A percentile compares a stretch with the other conserved stretches of the same genome.
Conservation (phyloP, 202 grass and related monocot species). For the Elaeis oleifera region DNA sequence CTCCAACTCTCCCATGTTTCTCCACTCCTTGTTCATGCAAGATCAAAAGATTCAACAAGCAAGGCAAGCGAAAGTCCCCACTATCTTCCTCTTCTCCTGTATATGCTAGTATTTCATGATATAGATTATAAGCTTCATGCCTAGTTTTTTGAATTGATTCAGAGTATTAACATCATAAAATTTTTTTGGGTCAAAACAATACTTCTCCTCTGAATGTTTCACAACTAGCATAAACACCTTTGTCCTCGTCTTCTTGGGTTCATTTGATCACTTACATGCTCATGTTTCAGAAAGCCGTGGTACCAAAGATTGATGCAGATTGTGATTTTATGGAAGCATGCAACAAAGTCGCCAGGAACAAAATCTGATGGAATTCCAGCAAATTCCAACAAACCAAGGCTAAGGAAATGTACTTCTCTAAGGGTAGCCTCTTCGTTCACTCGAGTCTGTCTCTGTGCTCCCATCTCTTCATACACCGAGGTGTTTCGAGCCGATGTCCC, state of each 20-base stretch:
- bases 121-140: not conserved
- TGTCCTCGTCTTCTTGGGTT: too few relatives aligned
- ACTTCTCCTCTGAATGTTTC: too few relatives aligned
- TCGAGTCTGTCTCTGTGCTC: constrained; percentile 84
- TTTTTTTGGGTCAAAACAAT: too few relatives aligned
- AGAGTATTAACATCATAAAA: too few relatives aligned
- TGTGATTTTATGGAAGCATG: constrained; percentile 34
- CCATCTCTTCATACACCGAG: constrained; percentile 79
- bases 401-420: constrained; percentile 85
- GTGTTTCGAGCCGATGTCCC: constrained; percentile 61
- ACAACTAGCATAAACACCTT: too few relatives aligned
- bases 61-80: constrained; percentile 24
- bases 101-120: not conserved
- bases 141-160: too few relatives aligned
- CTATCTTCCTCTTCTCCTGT: not conserved
- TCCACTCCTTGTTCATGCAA: constrained; percentile 55
- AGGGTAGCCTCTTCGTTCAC: constrained; percentile 90
- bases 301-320: constrained; percentile 59
- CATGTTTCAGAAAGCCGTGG: constrained; percentile 29
- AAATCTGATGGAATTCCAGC: constrained; percentile 30
- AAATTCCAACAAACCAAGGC: constrained; percentile 7
- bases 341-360: constrained; percentile 1
- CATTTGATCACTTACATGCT: too few relatives aligned
- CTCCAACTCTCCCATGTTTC: constrained; percentile 34
- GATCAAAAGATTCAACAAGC: constrained; percentile 43